Conservation (phyloP, 2,329 filamentous ascomycete genomes). For the Cladophialophora bantiana region DNA sequence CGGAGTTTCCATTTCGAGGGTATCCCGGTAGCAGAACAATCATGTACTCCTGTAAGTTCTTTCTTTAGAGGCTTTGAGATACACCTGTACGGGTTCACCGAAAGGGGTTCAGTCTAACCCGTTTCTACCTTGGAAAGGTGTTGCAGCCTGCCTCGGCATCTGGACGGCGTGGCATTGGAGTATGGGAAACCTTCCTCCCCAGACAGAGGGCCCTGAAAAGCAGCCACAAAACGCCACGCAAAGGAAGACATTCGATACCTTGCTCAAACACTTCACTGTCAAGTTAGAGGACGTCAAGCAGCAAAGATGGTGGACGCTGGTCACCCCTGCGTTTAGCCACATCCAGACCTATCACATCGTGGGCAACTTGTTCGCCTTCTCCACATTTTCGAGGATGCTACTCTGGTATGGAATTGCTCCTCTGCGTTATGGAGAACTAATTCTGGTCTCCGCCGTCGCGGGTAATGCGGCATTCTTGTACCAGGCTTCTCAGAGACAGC, state of each 20-base stretch:
- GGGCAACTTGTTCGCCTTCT: constrained; percentile 21
- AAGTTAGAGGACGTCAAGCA: constrained; percentile 6
- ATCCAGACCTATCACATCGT: constrained; percentile 20
- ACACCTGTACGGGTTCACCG: too few species aligned
- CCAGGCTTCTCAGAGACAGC: neutral
- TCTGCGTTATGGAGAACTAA: constrained; percentile 5
- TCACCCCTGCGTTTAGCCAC: constrained; percentile 31
- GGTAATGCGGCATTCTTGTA: constrained; percentile 18
- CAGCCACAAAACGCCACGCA: neutral
- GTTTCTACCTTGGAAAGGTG: neutral
- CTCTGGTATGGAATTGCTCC: constrained; percentile 16
- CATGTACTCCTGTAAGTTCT: constrained; percentile 1
- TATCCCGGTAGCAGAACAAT: neutral
- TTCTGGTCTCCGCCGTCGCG: constrained; percentile 24
- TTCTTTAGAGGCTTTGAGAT: neutral
- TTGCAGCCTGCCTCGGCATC: constrained; percentile 5
- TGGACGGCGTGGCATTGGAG: constrained; percentile 12
- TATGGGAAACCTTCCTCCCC: neutral
- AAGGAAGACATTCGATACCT: neutral
- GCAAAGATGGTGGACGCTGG: constrained; percentile 26
- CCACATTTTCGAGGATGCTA: constrained; percentile 21
- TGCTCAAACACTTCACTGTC: constrained; percentile 20
- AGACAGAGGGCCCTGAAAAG: too few species aligned
- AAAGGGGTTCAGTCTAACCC: neutral
- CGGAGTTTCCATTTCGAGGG: neutral